These are phyloP conservation scores for Cryomyces antarcticus DNA, from an alignment of 495 filamentous ascomycete genomes.

Conservation along the genomic window DNA sequence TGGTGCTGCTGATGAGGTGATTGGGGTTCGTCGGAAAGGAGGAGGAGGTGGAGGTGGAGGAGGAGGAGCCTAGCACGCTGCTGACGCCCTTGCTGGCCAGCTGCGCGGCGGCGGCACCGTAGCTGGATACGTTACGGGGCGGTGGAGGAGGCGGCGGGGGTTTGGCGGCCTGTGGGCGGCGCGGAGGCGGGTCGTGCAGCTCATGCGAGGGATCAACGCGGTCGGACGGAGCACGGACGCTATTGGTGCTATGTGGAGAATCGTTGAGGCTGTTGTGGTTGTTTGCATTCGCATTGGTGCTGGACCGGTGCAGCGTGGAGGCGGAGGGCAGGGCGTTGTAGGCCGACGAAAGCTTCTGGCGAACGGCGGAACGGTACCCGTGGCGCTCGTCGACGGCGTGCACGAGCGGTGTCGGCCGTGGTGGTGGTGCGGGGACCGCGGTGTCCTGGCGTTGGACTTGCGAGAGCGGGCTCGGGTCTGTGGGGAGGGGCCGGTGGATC, in stretches of 20 bases:
- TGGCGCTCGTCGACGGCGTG: constrained; percentile 5
- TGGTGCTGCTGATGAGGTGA: not conserved
- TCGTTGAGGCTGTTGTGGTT: not conserved
- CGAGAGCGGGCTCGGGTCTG: constrained; percentile 1
- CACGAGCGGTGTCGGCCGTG: not conserved
- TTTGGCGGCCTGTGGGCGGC: not conserved
- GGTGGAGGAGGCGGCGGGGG: constrained; percentile 21
- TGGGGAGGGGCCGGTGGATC: constrained; percentile 1
- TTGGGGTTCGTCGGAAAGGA: too few relatives aligned
- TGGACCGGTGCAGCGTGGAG: constrained; percentile 7
- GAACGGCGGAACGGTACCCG: constrained; percentile 16
- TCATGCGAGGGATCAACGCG: not conserved
- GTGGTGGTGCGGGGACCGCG: not conserved
- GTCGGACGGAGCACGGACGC: too few relatives aligned
- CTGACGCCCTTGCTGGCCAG: constrained; percentile 19
- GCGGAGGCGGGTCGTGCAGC: not conserved
- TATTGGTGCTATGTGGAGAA: too few relatives aligned
- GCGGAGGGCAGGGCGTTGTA: constrained; percentile 29
- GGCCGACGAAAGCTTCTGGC: constrained; percentile 21
- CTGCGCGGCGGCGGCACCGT: constrained; percentile 23
- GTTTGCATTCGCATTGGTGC: not conserved
- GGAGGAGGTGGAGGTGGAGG: not conserved
- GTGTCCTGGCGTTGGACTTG: not conserved
- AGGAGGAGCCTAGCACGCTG: not conserved
- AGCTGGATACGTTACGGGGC: constrained; percentile 17